These are phyloP conservation scores for Wallacemonas collosoma DNA, from an alignment of 208 protist species.

Conservation along the genomic window DNA sequence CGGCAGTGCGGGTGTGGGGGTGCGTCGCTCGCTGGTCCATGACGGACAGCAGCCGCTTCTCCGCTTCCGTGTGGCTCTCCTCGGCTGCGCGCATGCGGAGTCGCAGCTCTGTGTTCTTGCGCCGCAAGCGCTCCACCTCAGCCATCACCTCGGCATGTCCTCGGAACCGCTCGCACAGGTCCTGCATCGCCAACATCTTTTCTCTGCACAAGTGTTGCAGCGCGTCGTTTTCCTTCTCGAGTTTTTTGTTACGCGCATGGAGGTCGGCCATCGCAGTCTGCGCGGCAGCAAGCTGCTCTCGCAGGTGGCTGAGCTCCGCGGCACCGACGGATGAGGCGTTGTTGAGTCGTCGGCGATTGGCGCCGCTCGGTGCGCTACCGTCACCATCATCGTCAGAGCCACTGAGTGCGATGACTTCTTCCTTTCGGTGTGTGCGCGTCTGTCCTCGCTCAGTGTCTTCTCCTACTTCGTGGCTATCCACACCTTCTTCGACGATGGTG, in stretches of 20 bases:
- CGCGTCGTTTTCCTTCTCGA: slow-evolving; percentile 64
- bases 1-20: not conserved
- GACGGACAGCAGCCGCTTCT: not conserved
- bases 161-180: slow-evolving; percentile 77
- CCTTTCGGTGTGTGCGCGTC: not conserved
- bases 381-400: slow-evolving; percentile 9
- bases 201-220: slow-evolving; percentile 64
- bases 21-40: not conserved
- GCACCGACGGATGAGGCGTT: not conserved
- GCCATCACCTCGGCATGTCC: slow-evolving; percentile 36
- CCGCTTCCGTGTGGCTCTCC: slow-evolving; percentile 28
- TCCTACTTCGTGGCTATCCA: not conserved
- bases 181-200: slow-evolving; percentile 89
- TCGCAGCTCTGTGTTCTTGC: slow-evolving; percentile 51
- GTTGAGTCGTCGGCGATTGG: too few species aligned
- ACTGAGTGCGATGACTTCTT: slow-evolving; percentile 3
- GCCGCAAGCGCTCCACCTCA: slow-evolving; percentile 49
- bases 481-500: not conserved
- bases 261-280: slow-evolving; percentile 15
- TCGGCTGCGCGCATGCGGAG: slow-evolving; percentile 42
- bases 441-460: not conserved
- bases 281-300: slow-evolving; percentile 24
- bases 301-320: slow-evolving; percentile 3
- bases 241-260: slow-evolving; percentile 53
- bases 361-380: not conserved